Conservation (phyloP, 495 filamentous ascomycete species). For the Xylaria cubensis region DNA sequence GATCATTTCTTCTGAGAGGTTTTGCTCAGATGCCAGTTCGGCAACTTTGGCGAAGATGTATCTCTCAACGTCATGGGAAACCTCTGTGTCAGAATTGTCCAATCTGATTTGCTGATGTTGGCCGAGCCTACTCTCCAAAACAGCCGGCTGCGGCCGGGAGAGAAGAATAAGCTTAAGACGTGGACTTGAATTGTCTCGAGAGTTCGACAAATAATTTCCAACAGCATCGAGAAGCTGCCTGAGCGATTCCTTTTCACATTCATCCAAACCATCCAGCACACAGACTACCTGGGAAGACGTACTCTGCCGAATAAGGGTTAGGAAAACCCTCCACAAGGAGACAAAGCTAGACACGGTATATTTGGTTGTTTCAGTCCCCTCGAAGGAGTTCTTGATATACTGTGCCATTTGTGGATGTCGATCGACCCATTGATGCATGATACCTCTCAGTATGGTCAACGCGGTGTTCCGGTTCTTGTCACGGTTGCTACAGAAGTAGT, state of each 20-base stretch:
- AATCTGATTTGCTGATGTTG: conserved; percentile 36
- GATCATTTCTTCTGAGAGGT: conserved; percentile 30
- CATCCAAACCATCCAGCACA: conserved; percentile 55
- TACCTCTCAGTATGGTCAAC: conserved; percentile 49
- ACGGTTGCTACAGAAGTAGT: conserved; percentile 54
- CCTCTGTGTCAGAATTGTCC: conserved; percentile 34
- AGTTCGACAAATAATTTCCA: conserved; percentile 33
- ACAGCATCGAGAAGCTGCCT: conserved; percentile 44
- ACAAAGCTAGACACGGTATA: conserved; percentile 42
- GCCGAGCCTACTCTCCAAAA: conserved; percentile 42
- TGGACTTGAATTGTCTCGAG: conserved; percentile 25
- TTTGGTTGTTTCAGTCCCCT: conserved; percentile 40
- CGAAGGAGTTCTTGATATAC: conserved; percentile 36
- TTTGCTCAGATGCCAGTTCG: conserved; percentile 42
- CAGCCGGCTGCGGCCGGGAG: conserved; percentile 43
- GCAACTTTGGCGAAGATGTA: conserved; percentile 48
- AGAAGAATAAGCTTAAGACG: conserved; percentile 46
- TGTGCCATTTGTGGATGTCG: conserved; percentile 34
- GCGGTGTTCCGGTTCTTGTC: conserved; percentile 56
- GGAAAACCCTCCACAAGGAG: conserved; percentile 47
- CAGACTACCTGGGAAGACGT: conserved; percentile 41
- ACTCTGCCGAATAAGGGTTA: conserved; percentile 40
- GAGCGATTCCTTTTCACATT: conserved; percentile 52
- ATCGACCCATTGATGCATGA: conserved; percentile 36
- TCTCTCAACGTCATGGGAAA: conserved; percentile 43